Percentiles rank a stretch among this genome's conserved stretches.
These are phyloP conservation scores for Pythium coloratum DNA, from an alignment of 352 stramenopile species.

Conservation along the genomic window DNA sequence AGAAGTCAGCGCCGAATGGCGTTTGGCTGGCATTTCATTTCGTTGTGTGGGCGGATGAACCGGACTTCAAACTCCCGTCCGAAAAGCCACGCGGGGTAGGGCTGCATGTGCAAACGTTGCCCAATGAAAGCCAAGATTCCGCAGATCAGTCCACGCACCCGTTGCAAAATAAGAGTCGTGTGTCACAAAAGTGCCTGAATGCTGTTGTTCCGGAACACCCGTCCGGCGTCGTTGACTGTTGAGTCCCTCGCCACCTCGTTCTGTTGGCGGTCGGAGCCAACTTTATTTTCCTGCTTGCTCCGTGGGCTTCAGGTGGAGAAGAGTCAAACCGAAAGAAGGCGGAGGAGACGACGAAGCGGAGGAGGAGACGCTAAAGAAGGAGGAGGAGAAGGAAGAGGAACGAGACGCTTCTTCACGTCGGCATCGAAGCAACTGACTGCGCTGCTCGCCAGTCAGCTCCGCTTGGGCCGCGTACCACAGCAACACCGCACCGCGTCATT, in stretches of 20 bases:
- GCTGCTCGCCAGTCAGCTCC: neutral
- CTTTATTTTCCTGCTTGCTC: slow-evolving; percentile 10
- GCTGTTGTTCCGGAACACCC: slow-evolving; percentile 1
- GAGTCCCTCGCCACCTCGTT: neutral
- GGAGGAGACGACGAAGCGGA: neutral
- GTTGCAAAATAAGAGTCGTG: slow-evolving; percentile 12
- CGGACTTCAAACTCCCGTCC: neutral
- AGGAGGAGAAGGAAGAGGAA: slow-evolving; percentile 1
- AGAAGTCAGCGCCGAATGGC: slow-evolving; percentile 2
- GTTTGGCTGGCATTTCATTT: slow-evolving; percentile 4
- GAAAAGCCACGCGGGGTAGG: slow-evolving; percentile 16
- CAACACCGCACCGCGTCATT: neutral
- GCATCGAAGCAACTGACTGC: neutral
- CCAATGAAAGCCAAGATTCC: slow-evolving; percentile 3
- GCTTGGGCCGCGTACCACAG: neutral
- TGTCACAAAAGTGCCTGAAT: slow-evolving; percentile 1
- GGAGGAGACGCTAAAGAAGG: slow-evolving; percentile 3
- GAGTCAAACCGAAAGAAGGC: neutral
- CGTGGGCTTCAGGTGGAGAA: slow-evolving; percentile 31
- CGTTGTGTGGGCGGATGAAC: slow-evolving; percentile 3
- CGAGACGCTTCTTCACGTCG: slow-evolving; percentile 4
- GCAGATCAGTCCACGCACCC: neutral
- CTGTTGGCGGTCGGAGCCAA: neutral
- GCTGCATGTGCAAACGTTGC: neutral
- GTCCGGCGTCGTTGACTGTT: neutral